Base-by-base conservation (phyloP, 257 asterid species). In the Nyctanthes arbortristis region DNA sequence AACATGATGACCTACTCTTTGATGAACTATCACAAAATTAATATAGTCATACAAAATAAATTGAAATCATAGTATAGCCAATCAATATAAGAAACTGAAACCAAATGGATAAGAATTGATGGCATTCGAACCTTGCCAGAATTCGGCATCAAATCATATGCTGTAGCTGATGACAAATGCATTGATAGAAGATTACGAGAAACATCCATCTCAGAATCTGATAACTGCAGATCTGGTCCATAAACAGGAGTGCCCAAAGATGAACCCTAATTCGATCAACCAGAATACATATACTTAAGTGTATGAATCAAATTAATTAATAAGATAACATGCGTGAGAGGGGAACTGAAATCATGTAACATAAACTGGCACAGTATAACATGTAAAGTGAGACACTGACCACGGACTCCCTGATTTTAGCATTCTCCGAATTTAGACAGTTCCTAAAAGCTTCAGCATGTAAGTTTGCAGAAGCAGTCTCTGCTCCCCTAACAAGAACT, bases 91-190 rank as follows among this genome's bases (percentile, higher is more conserved):
- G 52, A 32, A 27, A 32, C 39, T 1, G 12, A 49, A 63, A 39
- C 43, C 11, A n/a, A 55, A 7, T 32, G 63, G 59, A 33, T 10
- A 18, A 43, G 31, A 60, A 40, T 13, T 4, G 62, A 55, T 24
- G 49, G 82, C 69, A 49, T 57, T 65, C 90, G 69, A 84, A 89
- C 93, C 96, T 89, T 83, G 87, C 89, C 89, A 68, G 93, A 80
- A 76, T 67, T 66, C 12, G 96, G 93, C 49, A 89, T 76, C 78
- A 89, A 77, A 77, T 84, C 96, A 75, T 84, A 77, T 10, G 82
- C 76, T 7, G 72, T 80, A 68, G 77, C 74, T 43, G 89, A 78
- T 40, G 82, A 65, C 81, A 89, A 61, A 73, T 82, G 81, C 79
- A 74, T 61, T 20, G 82, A 84, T 58, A 89, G 73, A 63, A 73